phyloP scores from a whole-genome alignment of 1,284 basidiomycete species.

The Melampsora americana region DNA sequence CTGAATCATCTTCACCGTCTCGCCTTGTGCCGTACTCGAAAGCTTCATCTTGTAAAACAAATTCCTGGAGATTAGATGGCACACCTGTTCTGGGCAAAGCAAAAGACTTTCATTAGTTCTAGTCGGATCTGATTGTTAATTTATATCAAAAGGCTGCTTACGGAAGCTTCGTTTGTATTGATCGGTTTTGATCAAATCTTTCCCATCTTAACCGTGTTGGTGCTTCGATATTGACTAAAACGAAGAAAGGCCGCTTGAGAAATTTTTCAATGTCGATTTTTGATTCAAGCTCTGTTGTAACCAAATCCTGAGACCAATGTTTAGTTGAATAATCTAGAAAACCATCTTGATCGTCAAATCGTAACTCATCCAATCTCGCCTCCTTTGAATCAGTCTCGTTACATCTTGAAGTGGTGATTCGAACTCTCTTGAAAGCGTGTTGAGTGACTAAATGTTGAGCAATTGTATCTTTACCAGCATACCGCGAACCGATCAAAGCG shows the following conservation, averaged over 20 bases:
- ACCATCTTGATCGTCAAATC: conserved; percentile 45
- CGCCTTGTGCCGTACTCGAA: conserved; percentile 59
- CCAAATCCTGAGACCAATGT: conserved; percentile 75
- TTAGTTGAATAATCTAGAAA: conserved; percentile 75
- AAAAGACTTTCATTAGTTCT: neutral
- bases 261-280: conserved; percentile 66
- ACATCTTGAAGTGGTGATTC: neutral
- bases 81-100: neutral
- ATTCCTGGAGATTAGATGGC: neutral
- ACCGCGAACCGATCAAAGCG: conserved; percentile 77
- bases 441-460: conserved; percentile 66
- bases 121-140: neutral
- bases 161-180: neutral
- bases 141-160: neutral
- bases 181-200: conserved; percentile 6
- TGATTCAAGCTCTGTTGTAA: conserved; percentile 71
- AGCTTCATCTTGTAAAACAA: conserved; percentile 59
- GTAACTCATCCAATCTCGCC: neutral
- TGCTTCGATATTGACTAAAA: conserved; percentile 67
- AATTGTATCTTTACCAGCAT: conserved; percentile 74
- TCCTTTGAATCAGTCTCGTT: neutral
- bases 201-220: conserved; percentile 7
- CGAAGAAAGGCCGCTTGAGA: conserved; percentile 74
- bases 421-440: conserved; percentile 58
- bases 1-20: conserved; percentile 16